Evolutionary conservation across 2,329 filamentous ascomycete genomes (phyloP).

Genomic region (Apiospora kogelbergensis): DNA sequence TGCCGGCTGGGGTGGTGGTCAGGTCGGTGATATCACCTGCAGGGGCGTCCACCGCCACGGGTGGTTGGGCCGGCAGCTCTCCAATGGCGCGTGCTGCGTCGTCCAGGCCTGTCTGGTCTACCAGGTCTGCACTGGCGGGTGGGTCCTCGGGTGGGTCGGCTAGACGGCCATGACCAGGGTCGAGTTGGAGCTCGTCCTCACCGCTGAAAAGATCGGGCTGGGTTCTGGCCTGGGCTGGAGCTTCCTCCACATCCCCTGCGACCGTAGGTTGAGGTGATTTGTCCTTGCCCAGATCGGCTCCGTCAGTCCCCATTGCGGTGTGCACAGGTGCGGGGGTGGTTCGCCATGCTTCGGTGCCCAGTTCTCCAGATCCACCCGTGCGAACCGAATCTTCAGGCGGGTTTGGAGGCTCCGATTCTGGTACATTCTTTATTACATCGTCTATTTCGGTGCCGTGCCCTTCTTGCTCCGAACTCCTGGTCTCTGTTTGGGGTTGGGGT

Average conservation of each 20-base stretch:
- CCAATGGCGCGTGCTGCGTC: slow-evolving; percentile 16
- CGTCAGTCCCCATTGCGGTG: slow-evolving; percentile 1
- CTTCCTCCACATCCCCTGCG: slow-evolving; percentile 20
- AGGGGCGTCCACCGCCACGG: slow-evolving; percentile 16
- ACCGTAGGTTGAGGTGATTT: slow-evolving; percentile 16
- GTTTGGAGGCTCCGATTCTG: not conserved
- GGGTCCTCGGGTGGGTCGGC: slow-evolving; percentile 18
- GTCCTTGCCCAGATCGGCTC: slow-evolving; percentile 15
- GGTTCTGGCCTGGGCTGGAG: slow-evolving; percentile 20
- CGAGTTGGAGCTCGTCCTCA: slow-evolving; percentile 23
- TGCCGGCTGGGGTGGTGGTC: slow-evolving; percentile 18
- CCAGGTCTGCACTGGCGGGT: slow-evolving; percentile 14
- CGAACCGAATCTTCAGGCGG: not conserved
- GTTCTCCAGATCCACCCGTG: not conserved
- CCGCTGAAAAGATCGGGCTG: slow-evolving; percentile 22
- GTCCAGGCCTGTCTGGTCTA: not conserved
- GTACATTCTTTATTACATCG: not conserved
- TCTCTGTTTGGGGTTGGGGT: not conserved
- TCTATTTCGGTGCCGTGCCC: not conserved
- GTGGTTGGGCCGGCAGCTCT: slow-evolving; percentile 19
- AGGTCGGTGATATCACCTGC: slow-evolving; percentile 13
- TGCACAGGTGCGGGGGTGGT: not conserved
- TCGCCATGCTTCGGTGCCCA: not conserved
- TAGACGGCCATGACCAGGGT: slow-evolving; percentile 20
- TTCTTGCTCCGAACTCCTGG: not conserved